Conservation (phyloP, 139 green algal genomes). For the Coelastrella sp. region DNA sequence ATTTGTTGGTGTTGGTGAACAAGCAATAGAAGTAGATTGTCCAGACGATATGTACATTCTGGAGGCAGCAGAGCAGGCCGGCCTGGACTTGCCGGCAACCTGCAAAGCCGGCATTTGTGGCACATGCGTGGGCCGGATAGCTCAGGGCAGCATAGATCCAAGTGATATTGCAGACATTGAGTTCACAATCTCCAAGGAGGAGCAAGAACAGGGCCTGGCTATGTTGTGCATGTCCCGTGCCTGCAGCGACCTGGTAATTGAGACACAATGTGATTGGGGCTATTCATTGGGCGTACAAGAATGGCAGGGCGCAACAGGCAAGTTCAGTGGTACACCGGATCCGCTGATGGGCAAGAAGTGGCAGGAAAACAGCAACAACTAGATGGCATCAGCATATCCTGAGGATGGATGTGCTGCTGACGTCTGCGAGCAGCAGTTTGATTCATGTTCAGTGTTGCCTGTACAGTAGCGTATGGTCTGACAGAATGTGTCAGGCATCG, state of each 20-base stretch:
- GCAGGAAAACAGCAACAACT: not conserved
- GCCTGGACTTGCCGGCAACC: slow-evolving; percentile 92
- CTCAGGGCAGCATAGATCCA: slow-evolving; percentile 78
- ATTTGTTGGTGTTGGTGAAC: slow-evolving; percentile 75
- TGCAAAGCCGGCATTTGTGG: slow-evolving; percentile 87
- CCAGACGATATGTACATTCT: slow-evolving; percentile 92
- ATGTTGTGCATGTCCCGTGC: slow-evolving; percentile 92
- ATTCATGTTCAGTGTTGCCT: too few relatives aligned
- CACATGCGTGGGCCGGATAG: slow-evolving; percentile 85
- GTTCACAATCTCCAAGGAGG: slow-evolving; percentile 87
- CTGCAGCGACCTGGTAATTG: slow-evolving; percentile 77
- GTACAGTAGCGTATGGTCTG: too few relatives aligned
- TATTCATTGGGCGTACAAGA: slow-evolving; percentile 85
- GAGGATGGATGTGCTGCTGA: too few relatives aligned
- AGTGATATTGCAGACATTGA: slow-evolving; percentile 90
- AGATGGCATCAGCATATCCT: not conserved
- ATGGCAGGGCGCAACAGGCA: slow-evolving; percentile 91
- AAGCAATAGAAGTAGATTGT: slow-evolving; percentile 62
- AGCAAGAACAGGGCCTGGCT: slow-evolving; percentile 86
- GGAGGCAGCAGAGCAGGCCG: slow-evolving; percentile 83
- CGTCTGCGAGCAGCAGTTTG: slow-evolving; percentile 1
- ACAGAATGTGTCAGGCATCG: too few relatives aligned
- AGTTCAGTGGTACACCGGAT: slow-evolving; percentile 60
- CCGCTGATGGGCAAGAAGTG: slow-evolving; percentile 72
- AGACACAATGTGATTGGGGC: slow-evolving; percentile 96